These are phyloP conservation scores for Berkeleyomyces basicola DNA, from an alignment of 2,329 filamentous ascomycete genomes.

Conservation along the genomic window DNA sequence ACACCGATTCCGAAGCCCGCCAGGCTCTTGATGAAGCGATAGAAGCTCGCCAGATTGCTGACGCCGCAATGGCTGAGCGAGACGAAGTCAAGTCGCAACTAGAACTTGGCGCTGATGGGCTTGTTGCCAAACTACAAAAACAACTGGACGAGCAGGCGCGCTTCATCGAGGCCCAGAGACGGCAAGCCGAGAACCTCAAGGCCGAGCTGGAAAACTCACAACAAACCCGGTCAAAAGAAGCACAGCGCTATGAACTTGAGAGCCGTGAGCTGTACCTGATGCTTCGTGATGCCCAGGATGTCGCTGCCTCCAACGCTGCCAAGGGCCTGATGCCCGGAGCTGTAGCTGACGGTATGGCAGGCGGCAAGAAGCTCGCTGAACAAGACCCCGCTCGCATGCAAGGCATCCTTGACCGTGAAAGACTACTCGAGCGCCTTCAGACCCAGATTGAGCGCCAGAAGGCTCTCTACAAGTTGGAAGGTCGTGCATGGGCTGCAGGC, in stretches of 20 bases:
- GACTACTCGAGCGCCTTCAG: slow-evolving; percentile 81
- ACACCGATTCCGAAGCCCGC: slow-evolving; percentile 88
- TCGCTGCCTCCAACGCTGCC: slow-evolving; percentile 68
- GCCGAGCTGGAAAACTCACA: slow-evolving; percentile 79
- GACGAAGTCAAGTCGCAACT: slow-evolving; percentile 86
- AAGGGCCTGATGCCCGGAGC: slow-evolving; percentile 24
- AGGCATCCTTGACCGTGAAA: slow-evolving; percentile 84
- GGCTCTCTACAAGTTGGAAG: slow-evolving; percentile 93
- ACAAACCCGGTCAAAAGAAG: slow-evolving; percentile 70
- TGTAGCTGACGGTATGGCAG: slow-evolving; percentile 24
- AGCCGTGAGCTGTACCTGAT: slow-evolving; percentile 95
- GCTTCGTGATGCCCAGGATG: slow-evolving; percentile 92
- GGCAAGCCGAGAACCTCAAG: slow-evolving; percentile 77
- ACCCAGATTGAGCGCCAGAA: slow-evolving; percentile 94
- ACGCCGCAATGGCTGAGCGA: slow-evolving; percentile 87
- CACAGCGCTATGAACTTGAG: slow-evolving; percentile 89
- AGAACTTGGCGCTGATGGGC: slow-evolving; percentile 78
- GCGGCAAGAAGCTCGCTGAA: slow-evolving; percentile 33
- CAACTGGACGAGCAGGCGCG: slow-evolving; percentile 85
- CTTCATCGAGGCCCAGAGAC: slow-evolving; percentile 74
- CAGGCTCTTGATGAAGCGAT: slow-evolving; percentile 83
- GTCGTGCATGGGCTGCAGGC: slow-evolving; percentile 66
- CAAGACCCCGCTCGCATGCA: slow-evolving; percentile 64
- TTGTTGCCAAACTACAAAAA: slow-evolving; percentile 83
- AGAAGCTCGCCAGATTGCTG: slow-evolving; percentile 80